Conservation (phyloP, 179 eudicot genomes). For the Patellifolia procumbens region DNA sequence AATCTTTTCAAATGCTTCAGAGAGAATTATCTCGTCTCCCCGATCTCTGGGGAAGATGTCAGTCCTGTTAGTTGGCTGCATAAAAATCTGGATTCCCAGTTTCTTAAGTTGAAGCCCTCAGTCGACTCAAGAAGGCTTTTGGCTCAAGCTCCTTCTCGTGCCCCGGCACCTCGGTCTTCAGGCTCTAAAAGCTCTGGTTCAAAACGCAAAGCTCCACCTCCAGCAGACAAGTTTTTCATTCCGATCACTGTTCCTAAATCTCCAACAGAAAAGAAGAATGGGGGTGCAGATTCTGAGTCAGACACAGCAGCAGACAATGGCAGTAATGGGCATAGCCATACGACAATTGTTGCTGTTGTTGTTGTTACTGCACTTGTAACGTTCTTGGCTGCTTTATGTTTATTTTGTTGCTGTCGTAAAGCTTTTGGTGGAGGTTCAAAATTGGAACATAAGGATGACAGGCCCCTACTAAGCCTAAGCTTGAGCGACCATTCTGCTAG, state of each 20-base stretch:
- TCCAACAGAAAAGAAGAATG: slow-evolving; percentile 11
- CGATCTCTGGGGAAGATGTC: slow-evolving; percentile 50
- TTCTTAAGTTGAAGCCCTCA: slow-evolving; percentile 24
- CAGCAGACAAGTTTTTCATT: slow-evolving; percentile 19
- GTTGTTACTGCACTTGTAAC: slow-evolving; percentile 63
- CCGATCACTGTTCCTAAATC: slow-evolving; percentile 17
- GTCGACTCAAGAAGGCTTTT: slow-evolving; percentile 41
- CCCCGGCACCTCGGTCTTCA: slow-evolving; percentile 26
- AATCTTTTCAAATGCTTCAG: slow-evolving; percentile 58
- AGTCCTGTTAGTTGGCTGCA: slow-evolving; percentile 40
- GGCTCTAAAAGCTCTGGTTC: slow-evolving; percentile 14
- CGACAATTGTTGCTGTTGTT: slow-evolving; percentile 58
- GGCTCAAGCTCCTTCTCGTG: slow-evolving; percentile 29
- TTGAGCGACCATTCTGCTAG: slow-evolving; percentile 54
- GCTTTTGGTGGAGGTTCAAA: slow-evolving; percentile 43
- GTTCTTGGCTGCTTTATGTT: slow-evolving; percentile 49
- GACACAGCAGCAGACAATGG: slow-evolving; percentile 20
- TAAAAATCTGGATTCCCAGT: slow-evolving; percentile 37
- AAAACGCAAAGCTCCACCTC: slow-evolving; percentile 29
- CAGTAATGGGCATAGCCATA: slow-evolving; percentile 26
- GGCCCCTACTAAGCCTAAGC: slow-evolving; percentile 84
- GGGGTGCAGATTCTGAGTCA: slow-evolving; percentile 28
- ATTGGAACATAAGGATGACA: slow-evolving; percentile 57
- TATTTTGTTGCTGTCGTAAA: slow-evolving; percentile 56
- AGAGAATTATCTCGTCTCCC: slow-evolving; percentile 41